These are phyloP conservation scores for Stevia rebaudiana DNA, from an alignment of 140 eudicot genomes.

Conservation along the genomic window DNA sequence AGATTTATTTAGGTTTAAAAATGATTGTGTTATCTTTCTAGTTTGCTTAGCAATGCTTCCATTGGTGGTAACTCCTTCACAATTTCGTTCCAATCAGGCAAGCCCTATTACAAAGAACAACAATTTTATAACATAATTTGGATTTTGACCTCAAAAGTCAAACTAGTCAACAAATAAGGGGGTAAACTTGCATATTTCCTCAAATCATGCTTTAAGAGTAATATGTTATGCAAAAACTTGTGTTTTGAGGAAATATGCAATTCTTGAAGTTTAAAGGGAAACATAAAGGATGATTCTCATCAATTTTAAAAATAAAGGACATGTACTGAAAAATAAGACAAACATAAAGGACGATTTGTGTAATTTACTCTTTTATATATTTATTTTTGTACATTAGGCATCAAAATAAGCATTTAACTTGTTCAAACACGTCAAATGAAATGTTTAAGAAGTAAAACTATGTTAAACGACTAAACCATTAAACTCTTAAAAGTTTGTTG, in stretches of 20 bases:
- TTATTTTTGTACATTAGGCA: neutral
- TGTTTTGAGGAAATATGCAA: too few species aligned
- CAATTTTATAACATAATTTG: neutral
- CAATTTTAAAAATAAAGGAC: too few species aligned
- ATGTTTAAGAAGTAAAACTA: too few species aligned
- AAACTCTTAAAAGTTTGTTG: neutral
- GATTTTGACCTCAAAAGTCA: slow-evolving; percentile 20
- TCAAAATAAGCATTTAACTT: neutral
- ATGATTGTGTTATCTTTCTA: slow-evolving; percentile 55
- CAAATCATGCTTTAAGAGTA: too few species aligned
- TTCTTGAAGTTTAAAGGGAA: too few species aligned
- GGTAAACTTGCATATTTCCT: too few species aligned
- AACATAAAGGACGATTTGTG: too few species aligned
- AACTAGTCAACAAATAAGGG: slow-evolving; percentile 4
- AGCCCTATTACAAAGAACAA: slow-evolving; percentile 42
- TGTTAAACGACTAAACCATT: too few species aligned
- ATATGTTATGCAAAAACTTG: too few species aligned
- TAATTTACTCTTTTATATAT: neutral
- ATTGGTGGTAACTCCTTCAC: slow-evolving; percentile 80
- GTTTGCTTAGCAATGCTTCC: slow-evolving; percentile 91
- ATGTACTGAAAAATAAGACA: too few species aligned
- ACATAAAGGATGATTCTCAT: too few species aligned
- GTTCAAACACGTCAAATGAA: neutral
- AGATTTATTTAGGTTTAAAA: neutral
- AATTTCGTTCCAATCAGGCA: slow-evolving; percentile 95